Conservation (phyloP, 1,284 basidiomycete species). For the Ceratorhiza oryzae-sativae region DNA sequence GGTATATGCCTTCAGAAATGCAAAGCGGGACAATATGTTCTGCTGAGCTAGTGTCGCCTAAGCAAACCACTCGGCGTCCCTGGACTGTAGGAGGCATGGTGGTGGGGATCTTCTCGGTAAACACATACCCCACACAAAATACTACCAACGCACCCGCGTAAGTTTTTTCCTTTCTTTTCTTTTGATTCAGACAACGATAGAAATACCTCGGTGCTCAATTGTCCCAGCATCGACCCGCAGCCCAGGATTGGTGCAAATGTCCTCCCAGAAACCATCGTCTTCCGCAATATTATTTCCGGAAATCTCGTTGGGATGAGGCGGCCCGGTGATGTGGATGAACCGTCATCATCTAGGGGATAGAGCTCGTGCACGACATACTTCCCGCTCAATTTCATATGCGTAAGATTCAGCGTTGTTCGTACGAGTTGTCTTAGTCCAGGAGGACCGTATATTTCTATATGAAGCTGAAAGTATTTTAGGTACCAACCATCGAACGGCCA, state of each 20-base stretch:
- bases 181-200: conserved; percentile 13
- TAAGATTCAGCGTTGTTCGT: conserved; percentile 74
- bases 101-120: conserved; percentile 76
- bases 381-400: conserved; percentile 68
- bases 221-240: conserved; percentile 78
- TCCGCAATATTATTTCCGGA: conserved; percentile 69
- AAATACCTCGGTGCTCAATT: conserved; percentile 78
- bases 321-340: conserved; percentile 50
- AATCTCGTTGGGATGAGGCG: conserved; percentile 70
- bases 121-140: conserved; percentile 81
- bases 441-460: conserved; percentile 83
- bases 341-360: conserved; percentile 52
- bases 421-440: conserved; percentile 80
- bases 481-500: not conserved
- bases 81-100: conserved; percentile 54
- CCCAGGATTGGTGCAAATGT: conserved; percentile 57
- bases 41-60: conserved; percentile 80
- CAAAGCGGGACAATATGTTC: conserved; percentile 66
- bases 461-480: conserved; percentile 23
- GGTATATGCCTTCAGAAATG: conserved; percentile 43
- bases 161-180: not conserved
- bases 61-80: conserved; percentile 76
- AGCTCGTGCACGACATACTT: conserved; percentile 86
- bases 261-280: conserved; percentile 75
- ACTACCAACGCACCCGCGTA: conserved; percentile 57